A percentile compares a stretch with the other conserved stretches of the same genome.
These are phyloP conservation scores for Arthonia radiata DNA, from an alignment of 495 filamentous ascomycete species.

Conservation along the genomic window DNA sequence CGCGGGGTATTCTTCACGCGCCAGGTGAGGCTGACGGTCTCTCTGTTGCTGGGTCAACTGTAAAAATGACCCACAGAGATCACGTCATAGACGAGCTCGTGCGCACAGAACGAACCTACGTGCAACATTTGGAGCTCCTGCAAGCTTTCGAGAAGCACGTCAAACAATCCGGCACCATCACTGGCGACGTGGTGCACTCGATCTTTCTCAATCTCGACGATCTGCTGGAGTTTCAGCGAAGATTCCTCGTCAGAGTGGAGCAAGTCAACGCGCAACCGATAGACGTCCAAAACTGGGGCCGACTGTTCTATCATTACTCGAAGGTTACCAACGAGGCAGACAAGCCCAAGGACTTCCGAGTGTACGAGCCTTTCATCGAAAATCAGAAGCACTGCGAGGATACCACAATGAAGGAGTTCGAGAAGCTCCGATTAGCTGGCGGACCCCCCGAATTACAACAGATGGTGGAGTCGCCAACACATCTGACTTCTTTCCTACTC, in stretches of 20 bases:
- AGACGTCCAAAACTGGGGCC: conserved; percentile 70
- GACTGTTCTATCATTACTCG: conserved; percentile 50
- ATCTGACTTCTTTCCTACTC: conserved; percentile 66
- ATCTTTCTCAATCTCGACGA: conserved; percentile 93
- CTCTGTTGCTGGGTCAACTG: no score
- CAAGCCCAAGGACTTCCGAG: conserved; percentile 63
- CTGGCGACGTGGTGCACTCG: conserved; percentile 75
- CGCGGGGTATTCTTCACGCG: conserved; percentile 35
- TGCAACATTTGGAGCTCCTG: conserved; percentile 88
- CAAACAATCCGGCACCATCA: conserved; percentile 64
- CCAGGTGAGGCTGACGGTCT: conserved; percentile 5
- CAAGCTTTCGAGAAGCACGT: conserved; percentile 80
- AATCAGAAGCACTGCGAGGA: conserved; percentile 57
- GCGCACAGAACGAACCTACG: conserved; percentile 87
- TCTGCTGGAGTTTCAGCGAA: conserved; percentile 79
- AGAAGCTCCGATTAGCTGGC: conserved; percentile 31
- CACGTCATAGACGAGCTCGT: conserved; percentile 77
- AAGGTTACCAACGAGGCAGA: no score
- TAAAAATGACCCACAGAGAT: conserved; percentile 50
- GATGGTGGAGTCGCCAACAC: conserved; percentile 33
- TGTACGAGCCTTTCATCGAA: conserved; percentile 90
- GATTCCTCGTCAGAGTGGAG: conserved; percentile 86
- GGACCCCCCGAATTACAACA: conserved; percentile 29
- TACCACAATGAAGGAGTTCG: conserved; percentile 32
- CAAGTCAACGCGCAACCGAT: conserved; percentile 69